Evolutionary conservation across 2,329 filamentous ascomycete genomes (phyloP), one percentile per base, ranked within the genome.

Genomic region (Epichloe amarillans): DNA sequence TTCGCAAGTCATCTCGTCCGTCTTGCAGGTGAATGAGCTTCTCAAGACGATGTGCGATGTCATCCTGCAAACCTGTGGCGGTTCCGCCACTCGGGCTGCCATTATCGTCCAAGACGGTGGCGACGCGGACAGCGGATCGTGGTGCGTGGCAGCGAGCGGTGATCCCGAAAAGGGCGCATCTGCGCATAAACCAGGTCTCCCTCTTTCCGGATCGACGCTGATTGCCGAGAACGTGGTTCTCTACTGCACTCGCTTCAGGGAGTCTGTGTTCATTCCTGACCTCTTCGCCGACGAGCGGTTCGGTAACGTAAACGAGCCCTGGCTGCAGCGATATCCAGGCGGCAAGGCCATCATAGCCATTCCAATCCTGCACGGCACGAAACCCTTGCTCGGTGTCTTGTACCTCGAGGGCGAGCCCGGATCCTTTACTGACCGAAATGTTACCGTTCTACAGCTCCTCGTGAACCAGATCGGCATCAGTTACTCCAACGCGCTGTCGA

Each of bases 11-110:
- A 82, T 91, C 42, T 90, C 86, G 4, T 89, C 85, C 15, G 84
- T 89, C 47, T 67, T 91, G 11, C 78, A 85, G 56, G 79, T 90
- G 12, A 85, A 90, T 55, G 78, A 84, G 58, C 73, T 91, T 4
- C 74, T 90, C 54, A 82, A 84, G 60, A 89, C 86, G 41, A 88
- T 91, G 80, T 87, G 84, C 57, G 82, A 88, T 54, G 86, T 90
- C 54, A 87, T 90, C 46, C 66, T 90, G 26, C 83, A 89, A 57
- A 88, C 84, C 0, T 88, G 84, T 48, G 85, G 84, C 39, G 78
- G 79, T 35, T 74, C 79, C 7, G 84, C 84, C 8, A 84, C 83
- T 2, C 72, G 84, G 5, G 85, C 84, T 17, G 85, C 84, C 14
- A 85, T 91, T 49, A 75, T 88, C 21, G 80, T 88, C 8, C 81